Percentiles rank a stretch among this genome's conserved stretches.
These are phyloP conservation scores for Eucalyptus erythrocorys DNA, from an alignment of 345 rosid species.

Conservation along the genomic window DNA sequence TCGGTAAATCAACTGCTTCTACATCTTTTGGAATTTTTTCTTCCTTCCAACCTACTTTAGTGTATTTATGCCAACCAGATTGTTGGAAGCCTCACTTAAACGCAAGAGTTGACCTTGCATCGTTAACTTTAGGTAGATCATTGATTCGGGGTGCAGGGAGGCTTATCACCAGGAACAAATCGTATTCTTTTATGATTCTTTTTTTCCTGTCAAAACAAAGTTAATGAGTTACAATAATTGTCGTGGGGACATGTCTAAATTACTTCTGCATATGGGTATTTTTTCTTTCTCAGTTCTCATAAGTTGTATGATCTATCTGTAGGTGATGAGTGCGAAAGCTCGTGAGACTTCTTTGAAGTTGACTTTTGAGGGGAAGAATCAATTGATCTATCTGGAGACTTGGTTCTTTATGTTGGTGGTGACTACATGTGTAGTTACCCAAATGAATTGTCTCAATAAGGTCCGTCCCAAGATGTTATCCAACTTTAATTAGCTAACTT, in stretches of 20 bases:
- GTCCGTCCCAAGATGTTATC: conserved; percentile 14
- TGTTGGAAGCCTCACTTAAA: neutral
- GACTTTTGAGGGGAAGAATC: conserved; percentile 88
- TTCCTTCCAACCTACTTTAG: neutral
- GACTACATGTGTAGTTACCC: conserved; percentile 59
- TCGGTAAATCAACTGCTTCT: conserved; percentile 35
- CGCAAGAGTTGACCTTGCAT: neutral
- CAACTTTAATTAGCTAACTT: neutral
- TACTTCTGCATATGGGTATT: neutral
- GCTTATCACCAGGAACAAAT: neutral
- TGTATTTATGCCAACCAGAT: neutral
- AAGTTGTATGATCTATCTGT: neutral
- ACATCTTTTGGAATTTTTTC: neutral
- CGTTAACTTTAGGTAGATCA: neutral
- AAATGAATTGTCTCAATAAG: conserved; percentile 92
- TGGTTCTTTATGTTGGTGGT: conserved; percentile 79
- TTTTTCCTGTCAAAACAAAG: neutral
- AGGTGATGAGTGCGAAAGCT: conserved; percentile 99
- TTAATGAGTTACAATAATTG: neutral
- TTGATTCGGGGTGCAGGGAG: neutral
- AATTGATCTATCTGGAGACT: conserved; percentile 64
- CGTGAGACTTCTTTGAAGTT: conserved; percentile 82
- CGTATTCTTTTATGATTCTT: neutral
- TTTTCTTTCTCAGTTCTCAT: neutral
- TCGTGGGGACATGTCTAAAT: neutral